Conservation (phyloP, 2,329 filamentous ascomycete genomes). For the Ambrosiella cleistominuta region DNA sequence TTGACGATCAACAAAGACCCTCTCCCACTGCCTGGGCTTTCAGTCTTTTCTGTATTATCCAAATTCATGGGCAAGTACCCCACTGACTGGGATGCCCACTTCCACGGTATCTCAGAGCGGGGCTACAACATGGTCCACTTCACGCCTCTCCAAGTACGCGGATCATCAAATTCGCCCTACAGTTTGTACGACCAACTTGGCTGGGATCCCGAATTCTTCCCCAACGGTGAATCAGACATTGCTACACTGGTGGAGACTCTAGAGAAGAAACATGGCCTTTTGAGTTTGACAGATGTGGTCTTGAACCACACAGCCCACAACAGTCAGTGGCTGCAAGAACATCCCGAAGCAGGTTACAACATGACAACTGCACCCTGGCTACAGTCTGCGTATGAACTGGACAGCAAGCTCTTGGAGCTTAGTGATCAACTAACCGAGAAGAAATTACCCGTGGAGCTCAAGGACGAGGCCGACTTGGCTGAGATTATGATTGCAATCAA, state of each 20-base stretch:
- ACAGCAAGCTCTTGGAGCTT: conserved; percentile 52
- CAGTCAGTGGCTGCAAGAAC: conserved; percentile 80
- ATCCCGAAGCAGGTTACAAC: conserved; percentile 93
- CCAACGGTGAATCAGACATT: conserved; percentile 69
- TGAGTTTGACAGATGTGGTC: conserved; percentile 89
- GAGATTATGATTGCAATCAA: conserved; percentile 75
- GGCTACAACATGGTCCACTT: conserved; percentile 99
- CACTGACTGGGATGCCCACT: conserved; percentile 73
- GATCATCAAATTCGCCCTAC: conserved; percentile 88
- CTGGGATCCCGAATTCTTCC: conserved; percentile 72
- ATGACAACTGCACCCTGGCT: conserved; percentile 72
- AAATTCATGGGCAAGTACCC: conserved; percentile 97
- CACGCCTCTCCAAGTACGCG: conserved; percentile 77
- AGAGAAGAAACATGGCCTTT: conserved; percentile 65
- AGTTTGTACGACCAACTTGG: conserved; percentile 83
- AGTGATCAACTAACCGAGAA: conserved; percentile 53
- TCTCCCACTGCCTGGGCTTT: conserved; percentile 71
- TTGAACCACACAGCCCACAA: conserved; percentile 97
- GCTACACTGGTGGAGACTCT: conserved; percentile 60
- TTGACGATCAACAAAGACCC: conserved; percentile 56
- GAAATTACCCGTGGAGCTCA: conserved; percentile 59
- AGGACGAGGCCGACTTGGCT: conserved; percentile 52
- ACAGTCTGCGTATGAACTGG: conserved; percentile 44
- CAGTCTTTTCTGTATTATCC: conserved; percentile 83
- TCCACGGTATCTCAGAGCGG: conserved; percentile 71